phyloP scores from a whole-genome alignment of 1,139 yeast genomes.

The Suzukiozyma palmioleophila region DNA sequence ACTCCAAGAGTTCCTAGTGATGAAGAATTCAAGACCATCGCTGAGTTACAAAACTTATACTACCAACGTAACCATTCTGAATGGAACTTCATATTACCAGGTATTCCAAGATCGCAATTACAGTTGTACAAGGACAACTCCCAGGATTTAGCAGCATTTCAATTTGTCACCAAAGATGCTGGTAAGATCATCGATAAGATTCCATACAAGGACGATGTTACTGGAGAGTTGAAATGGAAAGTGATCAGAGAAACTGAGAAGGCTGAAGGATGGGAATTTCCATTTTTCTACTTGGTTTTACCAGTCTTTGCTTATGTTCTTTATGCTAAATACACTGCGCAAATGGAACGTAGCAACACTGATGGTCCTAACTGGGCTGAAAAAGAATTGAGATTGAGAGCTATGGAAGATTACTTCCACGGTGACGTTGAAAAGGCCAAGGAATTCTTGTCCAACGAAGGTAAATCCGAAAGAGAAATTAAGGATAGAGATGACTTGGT shows the following conservation, averaged over 20 bases:
- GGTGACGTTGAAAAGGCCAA: slow-evolving; percentile 59
- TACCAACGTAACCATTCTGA: slow-evolving; percentile 56
- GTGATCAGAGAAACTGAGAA: slow-evolving; percentile 70
- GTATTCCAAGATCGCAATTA: slow-evolving; percentile 51
- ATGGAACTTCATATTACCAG: slow-evolving; percentile 58
- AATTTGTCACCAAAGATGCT: slow-evolving; percentile 58
- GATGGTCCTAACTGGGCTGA: slow-evolving; percentile 76
- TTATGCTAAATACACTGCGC: slow-evolving; percentile 45
- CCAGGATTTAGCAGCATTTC: slow-evolving; percentile 56
- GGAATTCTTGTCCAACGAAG: slow-evolving; percentile 52
- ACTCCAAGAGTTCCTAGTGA: slow-evolving; percentile 70
- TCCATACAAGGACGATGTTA: slow-evolving; percentile 74
- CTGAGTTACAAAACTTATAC: slow-evolving; percentile 63
- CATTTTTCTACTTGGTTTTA: slow-evolving; percentile 71
- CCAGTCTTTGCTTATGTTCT: slow-evolving; percentile 45
- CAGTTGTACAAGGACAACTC: slow-evolving; percentile 60
- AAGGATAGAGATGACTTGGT: slow-evolving; percentile 73
- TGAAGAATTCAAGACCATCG: slow-evolving; percentile 67
- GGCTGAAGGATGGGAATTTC: slow-evolving; percentile 82
- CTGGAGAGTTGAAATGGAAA: slow-evolving; percentile 80
- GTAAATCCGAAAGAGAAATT: slow-evolving; percentile 55
- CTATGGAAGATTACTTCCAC: slow-evolving; percentile 59
- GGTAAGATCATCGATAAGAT: slow-evolving; percentile 75
- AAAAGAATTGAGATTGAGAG: slow-evolving; percentile 78
- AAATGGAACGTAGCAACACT: slow-evolving; percentile 37